Base-by-base conservation (phyloP, 1,284 basidiomycete species). In the Puccinia horiana region DNA sequence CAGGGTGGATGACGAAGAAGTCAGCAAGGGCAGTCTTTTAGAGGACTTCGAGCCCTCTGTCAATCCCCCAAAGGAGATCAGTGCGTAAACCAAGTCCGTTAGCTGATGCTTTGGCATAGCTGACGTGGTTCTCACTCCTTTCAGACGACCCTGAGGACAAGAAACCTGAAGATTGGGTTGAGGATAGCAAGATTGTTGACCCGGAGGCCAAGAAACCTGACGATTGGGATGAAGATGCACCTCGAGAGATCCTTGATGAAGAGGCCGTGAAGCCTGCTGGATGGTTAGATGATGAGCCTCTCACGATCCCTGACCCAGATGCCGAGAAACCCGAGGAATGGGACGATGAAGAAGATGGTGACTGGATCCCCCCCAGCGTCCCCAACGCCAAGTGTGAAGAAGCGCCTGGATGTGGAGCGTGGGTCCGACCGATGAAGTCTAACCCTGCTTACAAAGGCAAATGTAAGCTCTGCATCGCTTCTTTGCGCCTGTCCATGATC, bases 321-420 rank as follows among this genome's bases (percentile, higher is more conserved):
- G 93, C 95, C 69, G 91, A 92, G 89, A 98, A 98, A 90, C 97
- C 97, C 42, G 96, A 98, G 87, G 97, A 99, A 88, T 99, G 97
- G 97, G 96, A 98, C 86, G 94, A 99, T 85, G 97, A 98, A 88
- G 96, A 99, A 88, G 96, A 99, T 86, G 97, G 97, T 88, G 96
- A 98, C 87, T 99, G 95, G 95, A 91, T 98, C 83, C 91, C 95
- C 16, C 95, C 96, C 40, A 91, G 91, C 83, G 89, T 82, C 29
- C 26, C 83, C 84, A 98, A 98, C 90, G 93, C 95, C 85, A 93
- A 92, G 87, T 98, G 96, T 86, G 90, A 92, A 84, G 92, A 92
- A 83, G 95, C 92, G 83, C 91, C 95, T 85, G 97, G 97, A 67
- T 99, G 97, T 86, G 97, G 97, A 86, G 91, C 92, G 87, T 88